These are phyloP conservation scores for Inonotus hispidus DNA, from an alignment of 1,284 basidiomycete species.

Conservation along the genomic window DNA sequence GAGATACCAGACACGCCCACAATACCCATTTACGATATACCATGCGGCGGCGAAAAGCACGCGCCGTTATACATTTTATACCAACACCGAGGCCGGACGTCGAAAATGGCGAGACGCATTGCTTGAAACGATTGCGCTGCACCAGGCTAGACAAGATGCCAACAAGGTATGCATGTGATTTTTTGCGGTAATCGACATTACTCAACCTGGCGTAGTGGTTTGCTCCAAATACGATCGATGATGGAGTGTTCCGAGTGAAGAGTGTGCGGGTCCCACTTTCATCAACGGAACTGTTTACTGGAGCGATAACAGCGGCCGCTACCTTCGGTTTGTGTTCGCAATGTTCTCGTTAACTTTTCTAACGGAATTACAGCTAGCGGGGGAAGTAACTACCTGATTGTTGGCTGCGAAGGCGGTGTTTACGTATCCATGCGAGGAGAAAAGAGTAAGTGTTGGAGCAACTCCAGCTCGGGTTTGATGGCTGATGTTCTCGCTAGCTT, in stretches of 20 bases:
- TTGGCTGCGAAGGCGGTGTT: conserved; percentile 61
- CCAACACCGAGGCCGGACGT: conserved; percentile 48
- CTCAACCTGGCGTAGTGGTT: conserved; percentile 48
- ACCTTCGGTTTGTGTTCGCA: conserved; percentile 49
- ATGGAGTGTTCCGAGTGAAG: conserved; percentile 52
- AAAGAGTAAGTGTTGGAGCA: conserved; percentile 35
- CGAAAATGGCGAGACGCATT: conserved; percentile 60
- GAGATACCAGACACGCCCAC: conserved; percentile 41
- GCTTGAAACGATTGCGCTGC: conserved; percentile 53
- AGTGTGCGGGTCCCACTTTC: conserved; percentile 30
- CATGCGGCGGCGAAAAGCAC: conserved; percentile 52
- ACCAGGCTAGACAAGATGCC: conserved; percentile 55
- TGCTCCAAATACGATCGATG: conserved; percentile 50
- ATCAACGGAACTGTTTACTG: conserved; percentile 39
- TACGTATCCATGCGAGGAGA: conserved; percentile 52
- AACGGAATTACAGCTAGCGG: conserved; percentile 35
- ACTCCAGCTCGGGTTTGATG: not conserved
- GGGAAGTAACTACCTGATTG: conserved; percentile 50
- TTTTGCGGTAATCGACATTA: conserved; percentile 1
- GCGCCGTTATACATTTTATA: conserved; percentile 67
- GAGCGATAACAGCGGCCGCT: conserved; percentile 51
- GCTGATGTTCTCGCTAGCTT: conserved; percentile 35
- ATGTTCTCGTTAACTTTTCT: conserved; percentile 7
- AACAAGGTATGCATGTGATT: conserved; percentile 51
- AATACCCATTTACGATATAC: conserved; percentile 73